phyloP scores from a whole-genome alignment of 2,329 filamentous ascomycete genomes.

The Colletotrichum sidae region DNA sequence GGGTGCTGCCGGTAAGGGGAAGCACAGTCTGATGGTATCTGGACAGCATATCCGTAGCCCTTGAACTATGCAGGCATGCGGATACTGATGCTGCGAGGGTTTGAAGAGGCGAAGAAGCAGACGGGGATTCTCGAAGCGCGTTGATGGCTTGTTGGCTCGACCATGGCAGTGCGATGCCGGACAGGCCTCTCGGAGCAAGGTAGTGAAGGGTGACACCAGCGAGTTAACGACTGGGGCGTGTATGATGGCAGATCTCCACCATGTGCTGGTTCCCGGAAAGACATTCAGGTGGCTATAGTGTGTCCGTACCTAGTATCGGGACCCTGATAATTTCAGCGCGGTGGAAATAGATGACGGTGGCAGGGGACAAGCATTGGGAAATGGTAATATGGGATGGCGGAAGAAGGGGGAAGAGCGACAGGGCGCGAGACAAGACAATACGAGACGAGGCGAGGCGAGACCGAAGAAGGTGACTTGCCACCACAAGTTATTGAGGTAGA shows the following conservation, averaged over 20 bases:
- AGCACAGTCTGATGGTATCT: too few relatives aligned
- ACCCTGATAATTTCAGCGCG: constrained; percentile 36
- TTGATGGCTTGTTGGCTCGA: constrained; percentile 31
- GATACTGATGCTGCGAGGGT: too few relatives aligned
- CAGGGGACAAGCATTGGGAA: constrained; percentile 26
- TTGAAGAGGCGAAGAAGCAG: neutral
- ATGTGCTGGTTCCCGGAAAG: constrained; percentile 32
- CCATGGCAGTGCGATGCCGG: constrained; percentile 15
- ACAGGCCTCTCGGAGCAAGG: constrained; percentile 20
- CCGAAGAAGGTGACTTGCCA: neutral
- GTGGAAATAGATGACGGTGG: constrained; percentile 34
- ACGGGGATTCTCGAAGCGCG: constrained; percentile 10
- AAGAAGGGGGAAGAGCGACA: constrained; percentile 8
- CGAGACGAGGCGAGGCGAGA: constrained; percentile 17
- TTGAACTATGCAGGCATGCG: too few relatives aligned
- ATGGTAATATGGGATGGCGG: constrained; percentile 17
- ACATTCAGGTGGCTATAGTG: constrained; percentile 35
- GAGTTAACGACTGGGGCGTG: constrained; percentile 23
- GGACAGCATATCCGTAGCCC: too few relatives aligned
- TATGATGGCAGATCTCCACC: constrained; percentile 19
- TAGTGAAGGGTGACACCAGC: neutral
- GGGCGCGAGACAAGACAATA: constrained; percentile 27
- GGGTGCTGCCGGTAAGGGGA: too few relatives aligned
- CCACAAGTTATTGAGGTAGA: neutral
- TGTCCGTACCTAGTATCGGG: constrained; percentile 11